Base-by-base conservation (phyloP, 345 rosid genomes). In the Ricinus communis region DNA sequence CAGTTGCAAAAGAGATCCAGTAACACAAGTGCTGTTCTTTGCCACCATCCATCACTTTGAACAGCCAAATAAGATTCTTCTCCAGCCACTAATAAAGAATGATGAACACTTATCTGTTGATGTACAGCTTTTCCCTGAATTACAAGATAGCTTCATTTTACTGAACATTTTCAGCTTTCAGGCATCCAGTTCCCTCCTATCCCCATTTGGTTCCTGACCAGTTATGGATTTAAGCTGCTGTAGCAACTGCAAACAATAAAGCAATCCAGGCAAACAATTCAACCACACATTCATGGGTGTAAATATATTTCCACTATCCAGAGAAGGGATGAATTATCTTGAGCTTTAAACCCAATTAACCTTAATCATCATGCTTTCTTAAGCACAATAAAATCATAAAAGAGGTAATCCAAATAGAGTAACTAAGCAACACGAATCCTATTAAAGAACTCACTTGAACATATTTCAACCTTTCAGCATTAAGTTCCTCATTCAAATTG, bases 401-500 rank as follows among this genome's bases (percentile, higher is more conserved):
- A 15, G 66, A 68, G 36, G 12, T 30, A 11, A 71, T 6, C 22
- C 4, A 57, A 33, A 8, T 24, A 22, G 14, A 47, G 12, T 30
- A 51, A 53, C 6, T 30, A 30, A 22, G 49, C 31, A 36, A 66
- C 16, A 31, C 28, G 11, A 16, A 59, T 14, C 14, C 31, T 18
- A 31, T 46, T 5, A 18, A 40, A 25, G 52, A 71, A 86, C 91
- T 87, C 79, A 95, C 99, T 66, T 87, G 94, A 38, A 12, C 70
- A 65, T 87, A 80, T 83, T 84, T 96, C 71, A 77, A 74, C 82
- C 78, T 87, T 79, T 96, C 99, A 53, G 87, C 50, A 64, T 81
- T 85, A 71, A 96, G 82, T 81, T 93, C 99, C 47, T 91, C 89
- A 0, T 87, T 85, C 82, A 96, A 77, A 75, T 71, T 81, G 66